Base-by-base conservation (phyloP, 345 rosid genomes). In the Eutrema japonicum region DNA sequence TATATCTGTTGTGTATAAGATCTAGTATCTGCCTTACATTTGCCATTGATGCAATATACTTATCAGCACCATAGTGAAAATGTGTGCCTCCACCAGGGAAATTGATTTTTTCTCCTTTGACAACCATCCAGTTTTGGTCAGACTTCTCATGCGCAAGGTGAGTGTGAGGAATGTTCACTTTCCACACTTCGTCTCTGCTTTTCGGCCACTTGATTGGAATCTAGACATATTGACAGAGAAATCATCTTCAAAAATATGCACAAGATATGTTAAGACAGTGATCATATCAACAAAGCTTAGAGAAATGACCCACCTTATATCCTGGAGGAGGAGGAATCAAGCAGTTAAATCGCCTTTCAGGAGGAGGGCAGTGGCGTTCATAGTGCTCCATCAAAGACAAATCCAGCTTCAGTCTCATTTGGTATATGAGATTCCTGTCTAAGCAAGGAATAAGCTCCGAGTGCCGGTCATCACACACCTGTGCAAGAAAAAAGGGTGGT, bases 41-140 rank as follows among this genome's bases (percentile, higher is more conserved):
- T 26, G 96, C 99, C 87, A 95, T 86, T 13, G 92, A 83, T 45
- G 97, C 88, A 81, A 95, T 95, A 72, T 95, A 95, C 83, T 95
- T 95, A 76, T 83, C 99, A 72, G 99, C 99, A 80, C 99, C 99
- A 63, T 92, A 87, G 83, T 95, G 99, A 73, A 95, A 95, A 83
- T 95, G 99, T 26, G 99, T 95, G 73, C 99, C 99, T 54, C 99
- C 99, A 12, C 99, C 99, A 32, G 99, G 98, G 79, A 95, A 95
- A n/a, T 70, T 72, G 40, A 95, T 95, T 81, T 85, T 95, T 14
- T 90, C 92, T 41, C 98, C 99, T 86, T 90, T 88, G 2, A 92
- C 97, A 84, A 88, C 91, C 99, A 95, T 95, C 99, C 99, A 95
- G 79, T 95, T 94, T 80, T 95, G 99, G 78, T 92, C 97, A 73